Evolutionary conservation across 2,329 filamentous ascomycete genomes (phyloP).

Genomic region (Fusarium chuoi): DNA sequence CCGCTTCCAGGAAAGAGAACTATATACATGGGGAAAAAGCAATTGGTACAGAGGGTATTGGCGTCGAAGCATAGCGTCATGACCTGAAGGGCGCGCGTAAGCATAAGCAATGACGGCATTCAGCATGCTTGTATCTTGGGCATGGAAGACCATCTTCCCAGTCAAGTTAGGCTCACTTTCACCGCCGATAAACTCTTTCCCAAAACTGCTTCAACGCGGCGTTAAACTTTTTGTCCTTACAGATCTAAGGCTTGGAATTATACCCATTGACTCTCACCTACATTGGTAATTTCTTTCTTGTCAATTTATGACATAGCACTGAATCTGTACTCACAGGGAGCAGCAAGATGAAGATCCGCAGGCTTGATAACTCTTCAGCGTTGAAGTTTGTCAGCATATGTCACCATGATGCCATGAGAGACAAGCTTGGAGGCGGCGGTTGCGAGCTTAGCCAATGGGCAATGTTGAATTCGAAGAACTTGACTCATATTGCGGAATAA

Average conservation of each 20-base stretch:
- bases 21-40: background rate
- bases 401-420: background rate
- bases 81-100: background rate
- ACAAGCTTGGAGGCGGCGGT: fast-evolving
- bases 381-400: background rate
- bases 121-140: too few relatives aligned
- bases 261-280: fast-evolving
- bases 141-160: background rate
- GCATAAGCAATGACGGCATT: background rate
- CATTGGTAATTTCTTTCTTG: too few relatives aligned
- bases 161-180: background rate
- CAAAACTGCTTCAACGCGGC: background rate
- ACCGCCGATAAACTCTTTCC: background rate
- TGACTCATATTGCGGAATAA: background rate
- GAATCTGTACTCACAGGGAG: fast-evolving
- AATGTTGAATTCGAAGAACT: background rate
- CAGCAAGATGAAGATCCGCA: fast-evolving
- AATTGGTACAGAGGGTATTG: background rate
- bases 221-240: background rate
- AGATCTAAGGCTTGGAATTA: background rate
- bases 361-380: background rate
- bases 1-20: fast-evolving
- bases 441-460: background rate
- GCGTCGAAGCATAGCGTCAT: fast-evolving
- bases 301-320: fast-evolving